Evolutionary conservation across 306 rosid species (phyloP), one percentile per base, ranked within the genome.

Genomic region (Vigna mungo): DNA sequence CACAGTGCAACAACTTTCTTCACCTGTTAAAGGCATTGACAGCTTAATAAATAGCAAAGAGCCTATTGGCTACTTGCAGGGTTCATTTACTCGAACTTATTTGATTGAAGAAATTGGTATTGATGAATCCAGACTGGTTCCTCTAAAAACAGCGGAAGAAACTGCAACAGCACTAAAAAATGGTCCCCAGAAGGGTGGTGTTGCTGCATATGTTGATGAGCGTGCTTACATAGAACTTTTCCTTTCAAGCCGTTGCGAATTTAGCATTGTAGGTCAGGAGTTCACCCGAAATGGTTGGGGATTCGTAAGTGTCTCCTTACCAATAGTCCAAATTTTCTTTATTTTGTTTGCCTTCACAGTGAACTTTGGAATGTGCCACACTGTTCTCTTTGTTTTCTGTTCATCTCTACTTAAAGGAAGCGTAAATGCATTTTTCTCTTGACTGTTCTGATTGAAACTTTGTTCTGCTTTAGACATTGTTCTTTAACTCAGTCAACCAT

Each of bases 201-300:
- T 96, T 75, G 88, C 96, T 48, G 99, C 99, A 30, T 83, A 91
- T 8, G 54, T 96, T 20, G 92, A 92, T 16, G 98, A 96, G 87
- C 97, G 94, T 52, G 94, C 99, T 53, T 96, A 82, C 83, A 78
- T 88, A 23, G 98, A 96, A 85, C 85, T 92, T 64, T 96, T 96
- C 90, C 99, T 96, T 80, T 87, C 99, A 25, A 87, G 89, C 63
- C 87, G 85, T 37, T 96, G 99, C 46, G 91, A 84, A 20, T 89
- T 86, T 85, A 85, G 88, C 51, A 65, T 92, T 62, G 87, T 96
- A 15, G 99, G 99, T 77, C 98, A 88, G 69, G 96, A 96, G 85
- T 96, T 96, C 89, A 92, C 98, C 76, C 84, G 88, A 89, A 88
- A 90, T 44, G 97, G 98, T 12, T 96, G 99, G 99, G 99, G 99